Percentiles rank a stretch among this genome's conserved stretches.
phyloP scores from a whole-genome alignment of 2,329 filamentous ascomycete genomes.

The Boeremia lycopersici region DNA sequence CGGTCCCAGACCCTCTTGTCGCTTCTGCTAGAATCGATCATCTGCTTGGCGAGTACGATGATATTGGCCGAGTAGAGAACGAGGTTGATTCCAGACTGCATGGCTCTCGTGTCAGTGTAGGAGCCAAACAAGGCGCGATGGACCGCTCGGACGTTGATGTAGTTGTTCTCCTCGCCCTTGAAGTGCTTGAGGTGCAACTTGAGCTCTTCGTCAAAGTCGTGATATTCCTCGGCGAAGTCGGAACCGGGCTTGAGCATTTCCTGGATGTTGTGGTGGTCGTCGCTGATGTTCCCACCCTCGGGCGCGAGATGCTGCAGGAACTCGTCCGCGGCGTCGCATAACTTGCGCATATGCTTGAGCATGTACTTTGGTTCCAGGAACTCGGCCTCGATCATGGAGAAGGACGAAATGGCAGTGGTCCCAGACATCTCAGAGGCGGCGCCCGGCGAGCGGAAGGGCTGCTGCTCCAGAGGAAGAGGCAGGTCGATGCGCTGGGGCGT shows the following conservation, averaged over 20 bases:
- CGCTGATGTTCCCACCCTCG: slow-evolving; percentile 26
- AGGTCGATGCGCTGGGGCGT: slow-evolving; percentile 29
- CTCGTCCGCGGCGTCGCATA: slow-evolving; percentile 39
- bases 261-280: slow-evolving; percentile 29
- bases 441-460: slow-evolving; percentile 40
- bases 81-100: slow-evolving; percentile 44
- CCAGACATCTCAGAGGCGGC: slow-evolving; percentile 53
- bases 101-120: slow-evolving; percentile 21
- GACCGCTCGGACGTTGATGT: slow-evolving; percentile 49
- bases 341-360: slow-evolving; percentile 48
- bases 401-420: slow-evolving; percentile 55
- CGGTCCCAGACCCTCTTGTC: slow-evolving; percentile 38
- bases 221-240: slow-evolving; percentile 47
- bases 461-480: slow-evolving; percentile 10
- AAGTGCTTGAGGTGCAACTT: slow-evolving; percentile 46
- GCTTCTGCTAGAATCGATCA: slow-evolving; percentile 41
- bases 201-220: slow-evolving; percentile 43
- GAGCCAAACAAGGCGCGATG: slow-evolving; percentile 48
- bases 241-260: slow-evolving; percentile 46
- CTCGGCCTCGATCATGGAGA: slow-evolving; percentile 52
- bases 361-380: slow-evolving; percentile 51
- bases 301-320: slow-evolving; percentile 42
- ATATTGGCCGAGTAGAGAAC: slow-evolving; percentile 55
- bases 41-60: slow-evolving; percentile 47
- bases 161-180: slow-evolving; percentile 46